Evolutionary conservation across 352 stramenopile genomes (phyloP), one percentile per base, ranked within the genome.

Genomic region (Elongisporangium prolatum): DNA sequence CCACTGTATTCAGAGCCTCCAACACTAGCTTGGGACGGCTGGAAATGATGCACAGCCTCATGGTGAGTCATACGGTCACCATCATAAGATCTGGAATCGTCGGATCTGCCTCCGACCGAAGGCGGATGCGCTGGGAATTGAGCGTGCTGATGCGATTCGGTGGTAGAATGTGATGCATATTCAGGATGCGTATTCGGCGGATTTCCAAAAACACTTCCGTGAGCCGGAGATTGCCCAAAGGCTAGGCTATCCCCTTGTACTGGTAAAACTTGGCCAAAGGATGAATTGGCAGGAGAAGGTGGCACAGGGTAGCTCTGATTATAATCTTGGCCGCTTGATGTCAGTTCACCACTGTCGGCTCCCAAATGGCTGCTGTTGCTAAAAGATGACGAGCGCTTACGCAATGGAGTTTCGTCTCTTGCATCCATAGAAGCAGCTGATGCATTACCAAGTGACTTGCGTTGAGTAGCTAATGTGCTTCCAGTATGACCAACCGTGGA

Each of bases 211-310:
- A 13, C 34, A 17, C 34, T 17, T 9, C 34, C 10, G 10, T 44
- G 10, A 17, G 9, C 6, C 34, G 34, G 34, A 17, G 7, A 3
- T 44, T 44, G 34, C 8, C 34, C 34, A 17, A 44, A 44, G 8
- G 11, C 1, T 44, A 13, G 17, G 17, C 17, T 16, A 2, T 44
- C 34, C 2, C 10, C 34, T 44, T 44, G 7, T 14, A 44, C 34
- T 44, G 34, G 34, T 44, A 13, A 11, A 48, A 54, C 34, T 17
- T 60, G 56, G 10, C 63, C 59, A 65, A 77, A 73, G 56, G 63
- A 73, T 20, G 60, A 51, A 51, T 47, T 72, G 21, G 59, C 61
- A 54, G 63, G 48, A 4, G 50, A 38, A 47, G 54, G 21, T 11
- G 34, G 57, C 13, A 22, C 16, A 14, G 65, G 44, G 14, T 18